Evolutionary conservation across 768 basidiomycete genomes (phyloP).

Genomic region (Nidula microcarpa): DNA sequence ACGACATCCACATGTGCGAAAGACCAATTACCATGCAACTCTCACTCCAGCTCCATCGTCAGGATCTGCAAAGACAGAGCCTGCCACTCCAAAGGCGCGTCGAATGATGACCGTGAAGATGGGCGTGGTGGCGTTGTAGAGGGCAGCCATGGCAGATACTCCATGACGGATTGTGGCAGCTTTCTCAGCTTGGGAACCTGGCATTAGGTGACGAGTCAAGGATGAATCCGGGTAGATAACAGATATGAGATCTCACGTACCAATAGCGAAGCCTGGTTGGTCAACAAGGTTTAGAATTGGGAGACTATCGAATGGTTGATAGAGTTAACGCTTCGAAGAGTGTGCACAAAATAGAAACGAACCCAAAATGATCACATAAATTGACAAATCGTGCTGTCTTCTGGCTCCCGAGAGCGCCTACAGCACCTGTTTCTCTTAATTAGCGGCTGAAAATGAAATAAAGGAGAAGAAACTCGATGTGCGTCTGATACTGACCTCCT

Average conservation of each 20-base stretch:
- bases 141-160: conserved; percentile 28
- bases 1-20: not conserved
- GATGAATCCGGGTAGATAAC: not conserved
- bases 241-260: conserved; percentile 9
- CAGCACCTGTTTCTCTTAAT: conserved; percentile 22
- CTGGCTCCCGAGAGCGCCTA: conserved; percentile 35
- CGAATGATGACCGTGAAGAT: conserved; percentile 35
- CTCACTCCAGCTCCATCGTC: conserved; percentile 28
- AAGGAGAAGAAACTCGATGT: no score
- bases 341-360: not conserved
- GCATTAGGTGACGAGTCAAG: not conserved
- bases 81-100: conserved; percentile 36
- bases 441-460: not conserved
- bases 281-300: conserved; percentile 38
- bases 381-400: conserved; percentile 33
- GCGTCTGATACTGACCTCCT: conserved; percentile 21
- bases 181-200: conserved; percentile 30
- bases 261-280: conserved; percentile 36
- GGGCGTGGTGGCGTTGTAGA: conserved; percentile 32
- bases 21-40: conserved; percentile 27
- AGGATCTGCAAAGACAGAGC: conserved; percentile 32
- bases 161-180: conserved; percentile 37
- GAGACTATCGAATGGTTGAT: conserved; percentile 13
- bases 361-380: conserved; percentile 40
- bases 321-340: not conserved